Conservation (phyloP, 805 yeast species). For the Candida chauliodis region DNA sequence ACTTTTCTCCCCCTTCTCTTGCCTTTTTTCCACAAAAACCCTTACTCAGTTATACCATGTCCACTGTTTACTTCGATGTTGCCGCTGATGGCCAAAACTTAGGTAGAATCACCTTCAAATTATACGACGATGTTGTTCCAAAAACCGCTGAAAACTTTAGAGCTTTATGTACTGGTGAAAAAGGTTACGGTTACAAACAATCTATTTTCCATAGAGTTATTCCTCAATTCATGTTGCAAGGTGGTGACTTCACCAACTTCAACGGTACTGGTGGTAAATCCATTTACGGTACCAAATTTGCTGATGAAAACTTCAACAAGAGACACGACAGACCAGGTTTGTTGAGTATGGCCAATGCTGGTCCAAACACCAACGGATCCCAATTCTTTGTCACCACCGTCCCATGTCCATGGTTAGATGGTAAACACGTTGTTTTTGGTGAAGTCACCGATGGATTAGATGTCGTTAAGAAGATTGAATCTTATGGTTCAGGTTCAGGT, state of each 20-base stretch:
- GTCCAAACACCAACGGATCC: constrained; percentile 89
- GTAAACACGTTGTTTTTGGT: constrained; percentile 76
- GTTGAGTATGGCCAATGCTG: constrained; percentile 89
- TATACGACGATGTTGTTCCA: constrained; percentile 55
- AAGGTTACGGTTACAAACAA: constrained; percentile 85
- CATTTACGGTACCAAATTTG: constrained; percentile 68
- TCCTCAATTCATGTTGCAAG: constrained; percentile 96
- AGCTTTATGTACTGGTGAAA: constrained; percentile 85
- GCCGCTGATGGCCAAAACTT: constrained; percentile 70
- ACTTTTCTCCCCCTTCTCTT: constrained; percentile 3
- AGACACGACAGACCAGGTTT: constrained; percentile 78
- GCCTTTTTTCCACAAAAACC: background rate
- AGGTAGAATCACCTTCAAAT: constrained; percentile 82
- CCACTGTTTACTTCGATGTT: constrained; percentile 78
- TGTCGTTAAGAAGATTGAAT: constrained; percentile 55
- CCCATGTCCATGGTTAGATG: constrained; percentile 74
- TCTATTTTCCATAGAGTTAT: constrained; percentile 96
- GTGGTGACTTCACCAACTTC: constrained; percentile 53
- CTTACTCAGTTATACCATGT: constrained; percentile 34
- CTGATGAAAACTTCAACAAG: constrained; percentile 66
- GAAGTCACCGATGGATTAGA: constrained; percentile 67
- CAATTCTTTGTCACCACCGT: constrained; percentile 88
- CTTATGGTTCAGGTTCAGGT: constrained; percentile 67
- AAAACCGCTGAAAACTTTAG: constrained; percentile 80
- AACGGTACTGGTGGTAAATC: constrained; percentile 94